Evolutionary conservation across 495 filamentous ascomycete species (phyloP).

Genomic region (Amphirosellinia nigrospora): DNA sequence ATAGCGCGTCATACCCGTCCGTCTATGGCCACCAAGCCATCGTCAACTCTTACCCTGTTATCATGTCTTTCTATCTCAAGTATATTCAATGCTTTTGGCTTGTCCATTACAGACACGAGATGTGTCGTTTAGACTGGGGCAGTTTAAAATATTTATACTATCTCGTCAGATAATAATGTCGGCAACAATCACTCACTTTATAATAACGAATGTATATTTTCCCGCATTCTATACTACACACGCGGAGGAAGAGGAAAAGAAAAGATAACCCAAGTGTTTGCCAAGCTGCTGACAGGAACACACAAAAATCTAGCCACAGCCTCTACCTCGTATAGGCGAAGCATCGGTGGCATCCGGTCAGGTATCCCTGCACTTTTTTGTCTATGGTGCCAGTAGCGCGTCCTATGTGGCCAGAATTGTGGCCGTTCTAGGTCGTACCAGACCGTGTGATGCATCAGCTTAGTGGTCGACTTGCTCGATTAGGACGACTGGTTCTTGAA

Average conservation of each 20-base stretch:
- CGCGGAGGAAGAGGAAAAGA: slow-evolving; percentile 5
- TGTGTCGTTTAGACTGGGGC: background rate
- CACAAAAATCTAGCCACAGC: slow-evolving; percentile 12
- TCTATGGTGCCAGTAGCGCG: slow-evolving; percentile 10
- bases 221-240: background rate
- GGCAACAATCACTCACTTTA: background rate
- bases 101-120: background rate
- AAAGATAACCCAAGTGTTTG: slow-evolving; percentile 4
- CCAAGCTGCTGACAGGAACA: slow-evolving; percentile 21
- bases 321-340: slow-evolving; percentile 14
- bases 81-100: background rate
- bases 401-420: background rate
- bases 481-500: background rate
- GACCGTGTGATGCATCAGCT: slow-evolving; percentile 17
- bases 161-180: background rate
- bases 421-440: slow-evolving; percentile 14
- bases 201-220: background rate
- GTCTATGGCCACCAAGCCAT: background rate
- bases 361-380: slow-evolving; percentile 11
- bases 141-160: background rate
- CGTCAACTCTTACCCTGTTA: background rate
- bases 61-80: background rate
- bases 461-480: slow-evolving; percentile 11
- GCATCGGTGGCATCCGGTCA: slow-evolving; percentile 18
- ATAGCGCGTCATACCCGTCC: background rate